Percentiles rank a stretch among this genome's conserved stretches.
phyloP scores from a whole-genome alignment of 345 rosid species.

The Ricinus communis region DNA sequence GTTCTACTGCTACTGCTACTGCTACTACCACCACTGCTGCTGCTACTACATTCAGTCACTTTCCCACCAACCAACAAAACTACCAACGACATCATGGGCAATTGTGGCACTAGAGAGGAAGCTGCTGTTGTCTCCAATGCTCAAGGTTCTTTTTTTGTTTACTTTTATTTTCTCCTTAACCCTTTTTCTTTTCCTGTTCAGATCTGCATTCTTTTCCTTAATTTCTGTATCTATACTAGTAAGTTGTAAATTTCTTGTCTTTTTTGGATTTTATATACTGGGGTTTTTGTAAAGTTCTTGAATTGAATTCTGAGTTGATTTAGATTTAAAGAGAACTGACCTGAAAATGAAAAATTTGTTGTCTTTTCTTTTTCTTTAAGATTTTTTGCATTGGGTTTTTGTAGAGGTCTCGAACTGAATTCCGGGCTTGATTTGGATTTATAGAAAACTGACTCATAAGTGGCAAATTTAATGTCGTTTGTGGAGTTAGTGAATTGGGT shows the following conservation, averaged over 20 bases:
- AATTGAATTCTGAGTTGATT: conserved; percentile 4
- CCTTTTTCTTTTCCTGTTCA: conserved; percentile 2
- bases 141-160: conserved; percentile 51
- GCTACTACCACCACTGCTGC: not conserved
- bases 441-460: no score
- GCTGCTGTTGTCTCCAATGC: conserved; percentile 78
- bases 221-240: not conserved
- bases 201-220: conserved; percentile 20
- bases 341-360: no score
- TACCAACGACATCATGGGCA: conserved; percentile 55
- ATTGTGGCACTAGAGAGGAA: conserved; percentile 96
- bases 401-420: not conserved
- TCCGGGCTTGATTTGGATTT: no score
- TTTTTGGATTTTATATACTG: not conserved
- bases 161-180: not conserved
- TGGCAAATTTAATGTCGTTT: no score
- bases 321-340: no score
- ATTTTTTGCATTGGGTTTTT: no score
- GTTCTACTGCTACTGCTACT: not conserved
- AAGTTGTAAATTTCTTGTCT: not conserved
- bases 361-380: no score
- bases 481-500: no score
- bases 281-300: not conserved
- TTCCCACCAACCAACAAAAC: not conserved
- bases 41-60: conserved; percentile 3